Evolutionary conservation across 1,284 basidiomycete species (phyloP), one percentile per base, ranked within the genome.

Genomic region (Sporisorium iseilematis-ciliati): DNA sequence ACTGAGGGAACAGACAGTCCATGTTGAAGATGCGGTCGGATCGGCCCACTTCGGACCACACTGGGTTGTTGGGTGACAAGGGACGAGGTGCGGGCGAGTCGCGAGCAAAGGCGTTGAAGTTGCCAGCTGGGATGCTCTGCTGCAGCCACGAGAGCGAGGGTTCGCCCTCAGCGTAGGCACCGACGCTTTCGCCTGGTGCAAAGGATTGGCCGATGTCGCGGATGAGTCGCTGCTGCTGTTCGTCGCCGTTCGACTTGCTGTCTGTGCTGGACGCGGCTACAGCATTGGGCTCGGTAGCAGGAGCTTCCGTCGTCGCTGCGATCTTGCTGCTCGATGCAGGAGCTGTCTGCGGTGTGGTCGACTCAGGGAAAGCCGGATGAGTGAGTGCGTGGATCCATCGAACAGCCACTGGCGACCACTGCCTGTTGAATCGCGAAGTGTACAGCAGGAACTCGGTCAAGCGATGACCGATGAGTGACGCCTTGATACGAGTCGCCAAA

Each of bases 1-100:
- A 83, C 67, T 85, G 81, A 18, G 75, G 72, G 65, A 83, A 81
- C 55, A 85, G 76, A 62, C 81, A 85, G 74, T 85, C 83, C 75
- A 85, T 80, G 77, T 85, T 85, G 75, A 84, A 84, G 53, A 85
- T 72, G 25, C 51, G 51, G 50, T 79, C 77, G 33, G 82, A 82
- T 1, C 72, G 73, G 61, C 82, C 82, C 0, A 82, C 75, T 46
- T 69, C 65, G 7, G 77, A 66, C 45, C 57, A 56, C 1, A 75
- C 62, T 3, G 75, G 75, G 33, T 76, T 67, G 23, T 41, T 23
- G 8, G 65, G 46, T 12, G 67, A 48, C 1, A 77, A 56, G n/a
- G 65, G 60, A 10, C 50, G 68, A 1, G 69, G 76, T 43, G 65
- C 68, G 10, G 68, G 58, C 29, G 61, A 61, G 60, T 75, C 76